These are phyloP conservation scores for Teunomyces funiuensis DNA, from an alignment of 805 yeast genomes.

Conservation along the genomic window DNA sequence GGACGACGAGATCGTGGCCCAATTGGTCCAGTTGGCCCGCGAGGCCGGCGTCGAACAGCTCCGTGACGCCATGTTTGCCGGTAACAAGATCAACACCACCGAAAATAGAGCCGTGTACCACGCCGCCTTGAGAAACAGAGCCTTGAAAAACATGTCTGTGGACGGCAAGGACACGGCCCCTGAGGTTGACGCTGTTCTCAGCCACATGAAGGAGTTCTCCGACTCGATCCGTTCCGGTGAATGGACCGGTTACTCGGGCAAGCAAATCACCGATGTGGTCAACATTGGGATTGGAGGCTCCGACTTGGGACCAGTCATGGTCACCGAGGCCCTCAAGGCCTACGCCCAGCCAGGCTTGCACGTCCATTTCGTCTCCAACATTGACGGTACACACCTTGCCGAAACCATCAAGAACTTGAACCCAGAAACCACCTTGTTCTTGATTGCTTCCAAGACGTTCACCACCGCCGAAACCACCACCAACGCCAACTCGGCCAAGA, in stretches of 20 bases:
- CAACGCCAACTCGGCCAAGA: conserved; percentile 92
- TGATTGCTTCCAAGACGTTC: conserved; percentile 96
- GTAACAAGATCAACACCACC: conserved; percentile 92
- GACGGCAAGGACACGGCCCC: conserved; percentile 89
- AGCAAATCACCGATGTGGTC: conserved; percentile 87
- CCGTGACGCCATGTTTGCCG: conserved; percentile 89
- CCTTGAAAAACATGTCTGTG: conserved; percentile 78
- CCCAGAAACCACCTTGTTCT: conserved; percentile 90
- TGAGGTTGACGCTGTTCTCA: conserved; percentile 86
- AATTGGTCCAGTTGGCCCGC: conserved; percentile 76
- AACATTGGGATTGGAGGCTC: conserved; percentile 99
- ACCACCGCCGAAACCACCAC: conserved; percentile 98
- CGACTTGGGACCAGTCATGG: conserved; percentile 99
- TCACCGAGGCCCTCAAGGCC: conserved; percentile 94
- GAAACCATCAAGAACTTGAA: conserved; percentile 77
- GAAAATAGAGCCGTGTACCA: conserved; percentile 97
- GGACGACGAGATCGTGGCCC: conserved; percentile 73
- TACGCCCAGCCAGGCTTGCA: conserved; percentile 72
- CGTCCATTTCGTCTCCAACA: conserved; percentile 95
- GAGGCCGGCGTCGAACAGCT: conserved; percentile 85
- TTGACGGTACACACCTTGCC: conserved; percentile 96
- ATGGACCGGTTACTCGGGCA: conserved; percentile 98
- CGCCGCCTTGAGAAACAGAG: conserved; percentile 92
- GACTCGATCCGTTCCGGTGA: conserved; percentile 85
- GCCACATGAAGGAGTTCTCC: conserved; percentile 96